These are phyloP conservation scores for Pseudogymnoascus sp. DNA, from an alignment of 2,329 filamentous ascomycete genomes.

Conservation along the genomic window DNA sequence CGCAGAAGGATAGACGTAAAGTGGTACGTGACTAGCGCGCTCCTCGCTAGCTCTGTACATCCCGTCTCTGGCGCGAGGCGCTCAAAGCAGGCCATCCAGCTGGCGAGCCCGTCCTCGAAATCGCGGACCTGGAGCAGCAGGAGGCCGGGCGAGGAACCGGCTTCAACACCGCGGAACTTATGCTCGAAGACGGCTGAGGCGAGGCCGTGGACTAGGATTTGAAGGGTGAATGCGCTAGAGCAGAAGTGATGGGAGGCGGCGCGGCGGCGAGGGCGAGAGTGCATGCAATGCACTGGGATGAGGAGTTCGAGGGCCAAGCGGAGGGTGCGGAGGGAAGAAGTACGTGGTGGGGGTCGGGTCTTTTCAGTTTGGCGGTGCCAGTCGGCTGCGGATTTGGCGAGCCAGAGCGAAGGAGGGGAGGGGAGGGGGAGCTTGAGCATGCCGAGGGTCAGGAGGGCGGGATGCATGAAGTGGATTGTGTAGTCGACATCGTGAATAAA, in stretches of 20 bases:
- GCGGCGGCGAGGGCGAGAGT: slow-evolving; percentile 12
- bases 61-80: slow-evolving; percentile 13
- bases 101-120: slow-evolving; percentile 17
- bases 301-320: slow-evolving; percentile 18
- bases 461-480: slow-evolving; percentile 20
- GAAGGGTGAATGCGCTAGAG: slow-evolving; percentile 17
- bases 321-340: slow-evolving; percentile 12
- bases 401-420: slow-evolving; percentile 18
- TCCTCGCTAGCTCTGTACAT: slow-evolving; percentile 15
- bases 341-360: background rate
- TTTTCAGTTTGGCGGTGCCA: slow-evolving; percentile 16
- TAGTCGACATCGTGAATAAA: slow-evolving; percentile 20
- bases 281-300: slow-evolving; percentile 16
- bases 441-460: slow-evolving; percentile 16
- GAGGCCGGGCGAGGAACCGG: slow-evolving; percentile 12
- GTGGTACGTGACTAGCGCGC: slow-evolving; percentile 18
- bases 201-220: slow-evolving; percentile 19
- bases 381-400: slow-evolving; percentile 15
- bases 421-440: slow-evolving; percentile 22
- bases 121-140: slow-evolving; percentile 14
- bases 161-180: slow-evolving; percentile 18
- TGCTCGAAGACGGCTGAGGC: slow-evolving; percentile 18
- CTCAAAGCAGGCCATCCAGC: slow-evolving; percentile 18
- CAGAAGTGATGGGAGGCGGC: slow-evolving; percentile 15
- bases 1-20: slow-evolving; percentile 17